phyloP scores from a whole-genome alignment of 495 filamentous ascomycete genomes.

The Opeltia flavorubescens region DNA sequence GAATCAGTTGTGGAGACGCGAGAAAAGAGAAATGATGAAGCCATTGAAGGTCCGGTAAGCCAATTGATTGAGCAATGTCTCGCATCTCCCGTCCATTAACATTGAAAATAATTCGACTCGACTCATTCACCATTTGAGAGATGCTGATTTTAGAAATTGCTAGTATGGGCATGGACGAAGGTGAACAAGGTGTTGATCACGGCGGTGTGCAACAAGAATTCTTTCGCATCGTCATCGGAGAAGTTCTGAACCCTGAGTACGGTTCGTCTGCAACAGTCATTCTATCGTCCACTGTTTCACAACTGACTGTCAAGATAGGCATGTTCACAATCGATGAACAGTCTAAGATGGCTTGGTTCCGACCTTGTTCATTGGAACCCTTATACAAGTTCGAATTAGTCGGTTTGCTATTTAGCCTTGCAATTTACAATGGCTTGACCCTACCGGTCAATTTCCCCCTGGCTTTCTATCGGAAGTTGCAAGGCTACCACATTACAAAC shows the following conservation, averaged over 20 bases:
- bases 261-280: conserved; percentile 44
- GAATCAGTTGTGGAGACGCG: conserved; percentile 75
- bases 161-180: conserved; percentile 63
- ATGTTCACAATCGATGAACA: conserved; percentile 59
- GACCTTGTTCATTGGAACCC: conserved; percentile 62
- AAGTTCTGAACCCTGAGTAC: conserved; percentile 62
- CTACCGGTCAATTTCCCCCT: conserved; percentile 78
- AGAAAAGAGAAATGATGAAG: conserved; percentile 65
- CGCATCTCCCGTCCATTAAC: no score
- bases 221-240: conserved; percentile 66
- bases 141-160: no score
- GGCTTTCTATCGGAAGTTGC: conserved; percentile 68
- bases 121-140: no score
- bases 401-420: conserved; percentile 73
- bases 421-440: conserved; percentile 88
- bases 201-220: conserved; percentile 95
- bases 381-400: conserved; percentile 83
- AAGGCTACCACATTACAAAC: conserved; percentile 47
- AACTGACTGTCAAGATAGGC: no score
- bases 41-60: conserved; percentile 80
- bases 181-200: conserved; percentile 83
- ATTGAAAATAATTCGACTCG: no score
- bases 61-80: no score
- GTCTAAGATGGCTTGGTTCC: conserved; percentile 76
- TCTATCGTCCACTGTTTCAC: no score